Base-by-base conservation (phyloP, 2,329 filamentous ascomycete genomes). In the Epichloe coenophiala region DNA sequence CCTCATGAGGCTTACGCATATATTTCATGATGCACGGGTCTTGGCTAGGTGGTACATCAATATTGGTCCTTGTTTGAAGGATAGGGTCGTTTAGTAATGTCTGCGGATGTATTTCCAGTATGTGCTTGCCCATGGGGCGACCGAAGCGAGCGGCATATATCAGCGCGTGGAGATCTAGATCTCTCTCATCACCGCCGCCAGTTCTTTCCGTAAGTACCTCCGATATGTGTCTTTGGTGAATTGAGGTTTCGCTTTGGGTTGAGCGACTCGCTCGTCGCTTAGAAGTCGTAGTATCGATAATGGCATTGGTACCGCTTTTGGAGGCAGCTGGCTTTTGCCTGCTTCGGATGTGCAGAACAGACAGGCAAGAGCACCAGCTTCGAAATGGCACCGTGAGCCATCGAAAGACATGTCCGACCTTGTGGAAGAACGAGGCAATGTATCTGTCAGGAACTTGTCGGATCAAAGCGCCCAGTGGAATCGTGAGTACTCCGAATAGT, bases 401-500 rank as follows among this genome's bases (percentile, higher is more conserved):
- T 17, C 55, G 45, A 33, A 56, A 56, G 13, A 53, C 41, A 19
- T 51, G 53, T n/a, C 56, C 49, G n/a, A 62, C 35, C 5, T 53
- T 45, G 5, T 56, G 52, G 52, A 68, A 67, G 1, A 65, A 51
- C 0, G 48, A 51, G 23, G 61, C 54, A 2, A 69, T 61, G 15
- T 62, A 57, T 2, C 57, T 53, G 23, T 72, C 70, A 0, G 70
- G 70, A 0, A 71, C 60, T 35, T 70, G 65, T 19, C 70, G 66
- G 17, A 72, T 67, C 46, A 70, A 50, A 0, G 68, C 68, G 15
- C 70, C 70, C 70, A 87, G 69, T 0, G 83, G 83, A n/a, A 88
- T 68, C 0, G 82, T 83, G 12, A 88, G 61, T 19, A 77, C 69
- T 31, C 84, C 84, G 31, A 88, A 74, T 1, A 86, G 72, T 50